Evolutionary conservation across 495 filamentous ascomycete genomes (phyloP).

Genomic region (Penicillium waksmanii): DNA sequence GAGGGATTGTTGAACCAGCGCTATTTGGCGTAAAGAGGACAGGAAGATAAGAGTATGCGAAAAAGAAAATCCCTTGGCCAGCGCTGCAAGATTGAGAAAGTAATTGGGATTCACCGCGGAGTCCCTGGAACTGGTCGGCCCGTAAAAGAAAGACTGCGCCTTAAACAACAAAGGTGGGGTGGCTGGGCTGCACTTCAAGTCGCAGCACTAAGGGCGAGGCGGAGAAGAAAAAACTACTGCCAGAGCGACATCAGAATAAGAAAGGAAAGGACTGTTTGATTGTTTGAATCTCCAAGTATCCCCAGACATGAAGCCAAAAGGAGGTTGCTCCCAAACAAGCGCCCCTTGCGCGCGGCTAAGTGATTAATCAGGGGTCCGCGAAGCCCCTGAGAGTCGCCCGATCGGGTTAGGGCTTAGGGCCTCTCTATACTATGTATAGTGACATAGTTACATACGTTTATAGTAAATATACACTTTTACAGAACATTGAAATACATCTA

Average conservation of each 20-base stretch:
- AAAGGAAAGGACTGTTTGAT: conserved; percentile 24
- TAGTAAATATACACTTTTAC: not conserved
- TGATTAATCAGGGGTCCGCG: conserved; percentile 14
- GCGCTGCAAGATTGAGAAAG: conserved; percentile 4
- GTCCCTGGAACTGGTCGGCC: conserved; percentile 12
- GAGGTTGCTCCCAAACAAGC: conserved; percentile 42
- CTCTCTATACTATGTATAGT: not conserved
- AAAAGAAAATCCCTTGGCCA: conserved; percentile 3
- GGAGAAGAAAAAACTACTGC: conserved; percentile 34
- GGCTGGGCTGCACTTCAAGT: conserved; percentile 31
- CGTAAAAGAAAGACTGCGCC: conserved; percentile 36
- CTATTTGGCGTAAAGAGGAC: not conserved
- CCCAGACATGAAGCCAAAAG: conserved; percentile 44
- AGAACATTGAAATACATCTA: not conserved
- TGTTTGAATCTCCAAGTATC: conserved; percentile 24
- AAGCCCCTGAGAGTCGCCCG: conserved; percentile 26
- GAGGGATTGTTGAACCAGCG: conserved; percentile 23
- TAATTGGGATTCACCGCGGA: conserved; percentile 11
- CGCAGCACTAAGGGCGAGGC: conserved; percentile 22
- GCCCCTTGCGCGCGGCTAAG: conserved; percentile 51
- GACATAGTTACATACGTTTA: not conserved
- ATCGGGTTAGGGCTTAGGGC: conserved; percentile 25
- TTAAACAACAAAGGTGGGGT: conserved; percentile 27
- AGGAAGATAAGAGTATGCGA: not conserved
- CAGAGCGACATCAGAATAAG: conserved; percentile 33